Evolutionary conservation across 257 asterid species (phyloP), one percentile per base, ranked within the genome.

Genomic region (Plantago ovata): DNA sequence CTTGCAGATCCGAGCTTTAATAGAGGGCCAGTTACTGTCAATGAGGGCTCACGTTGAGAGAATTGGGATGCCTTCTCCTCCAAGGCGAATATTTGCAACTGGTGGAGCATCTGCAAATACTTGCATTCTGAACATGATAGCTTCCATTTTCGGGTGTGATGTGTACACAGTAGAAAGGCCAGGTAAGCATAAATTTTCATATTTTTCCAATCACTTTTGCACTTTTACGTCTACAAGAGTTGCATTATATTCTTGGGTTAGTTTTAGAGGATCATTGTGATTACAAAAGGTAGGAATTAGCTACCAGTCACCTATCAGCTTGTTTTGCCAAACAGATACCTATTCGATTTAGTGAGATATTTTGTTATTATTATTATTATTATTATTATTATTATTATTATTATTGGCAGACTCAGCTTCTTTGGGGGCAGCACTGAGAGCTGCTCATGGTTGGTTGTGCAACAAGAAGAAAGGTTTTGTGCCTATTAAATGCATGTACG

Each of bases 391-490:
- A n/a, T n/a, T n/a, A n/a, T n/a, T n/a, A n/a, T n/a, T n/a, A n/a
- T n/a, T n/a, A n/a, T 36, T 45, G 33, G 56, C 81, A 86, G 95
- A 86, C 64, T 86, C 95, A 0, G 95, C 95, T 48, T 86, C 94
- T 21, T 58, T 84, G 60, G 95, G 95, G 22, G 95, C 95, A 28
- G 94, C 95, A 33, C 18, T 86, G 74, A 79, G 94, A 70, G 94
- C 95, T 10, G 95, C 95, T 45, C 95, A 86, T 46, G 95, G 94
- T 33, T 86, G 90, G 90, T 63, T 86, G 69, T 86, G 95, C 74
- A 36, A 77, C 65, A 55, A 71, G 42, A 78, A 65, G 67, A 81
- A 79, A 10, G 66, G 45, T 36, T 75, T 81, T 49, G 70, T 84
- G 19, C 84, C 87, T 0, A 77, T 86, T 18, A 56, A 73, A n/a